These are phyloP conservation scores for Mortierella alpina DNA, from an alignment of 192 early-diverging fungal genomes.

Conservation along the genomic window DNA sequence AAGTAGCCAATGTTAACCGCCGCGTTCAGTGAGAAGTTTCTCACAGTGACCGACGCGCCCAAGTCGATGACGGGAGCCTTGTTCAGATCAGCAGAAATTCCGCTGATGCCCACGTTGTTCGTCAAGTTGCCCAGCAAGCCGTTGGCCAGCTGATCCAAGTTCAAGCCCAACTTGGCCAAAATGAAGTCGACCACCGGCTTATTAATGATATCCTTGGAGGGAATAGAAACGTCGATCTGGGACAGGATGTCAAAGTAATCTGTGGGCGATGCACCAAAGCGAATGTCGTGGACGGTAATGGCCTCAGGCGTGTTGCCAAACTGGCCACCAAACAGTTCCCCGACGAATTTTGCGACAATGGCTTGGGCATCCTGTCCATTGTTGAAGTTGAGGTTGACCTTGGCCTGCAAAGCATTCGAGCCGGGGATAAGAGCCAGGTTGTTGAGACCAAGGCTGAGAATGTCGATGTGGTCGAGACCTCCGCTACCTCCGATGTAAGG, in stretches of 20 bases:
- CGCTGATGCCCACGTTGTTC: conserved; percentile 43
- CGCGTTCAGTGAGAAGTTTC: conserved; percentile 40
- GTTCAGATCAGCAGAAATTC: conserved; percentile 42
- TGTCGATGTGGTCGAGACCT: conserved; percentile 41
- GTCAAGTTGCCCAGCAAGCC: conserved; percentile 9
- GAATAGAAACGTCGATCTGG: conserved; percentile 47
- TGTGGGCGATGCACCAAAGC: conserved; percentile 45
- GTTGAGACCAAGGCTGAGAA: conserved; percentile 36
- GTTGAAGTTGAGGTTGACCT: conserved; percentile 44
- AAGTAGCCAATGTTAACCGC: conserved; percentile 55
- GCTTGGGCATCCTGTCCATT: conserved; percentile 31
- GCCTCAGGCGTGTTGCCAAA: conserved; percentile 47
- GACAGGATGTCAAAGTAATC: conserved; percentile 52
- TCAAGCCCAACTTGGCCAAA: conserved; percentile 26
- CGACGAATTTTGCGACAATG: conserved; percentile 44
- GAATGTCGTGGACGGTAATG: conserved; percentile 44
- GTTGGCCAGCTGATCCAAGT: conserved; percentile 1
- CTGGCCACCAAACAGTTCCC: conserved; percentile 37
- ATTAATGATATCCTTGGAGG: conserved; percentile 39
- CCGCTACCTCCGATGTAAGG: conserved; percentile 46
- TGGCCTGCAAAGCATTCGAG: conserved; percentile 34
- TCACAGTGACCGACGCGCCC: conserved; percentile 40
- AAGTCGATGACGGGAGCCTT: conserved; percentile 49
- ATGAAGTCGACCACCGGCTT: conserved; percentile 29
- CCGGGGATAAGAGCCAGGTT: conserved; percentile 32